Evolutionary conservation across 805 yeast genomes (phyloP).

Genomic region (Cyberlindnera bimundalis): DNA sequence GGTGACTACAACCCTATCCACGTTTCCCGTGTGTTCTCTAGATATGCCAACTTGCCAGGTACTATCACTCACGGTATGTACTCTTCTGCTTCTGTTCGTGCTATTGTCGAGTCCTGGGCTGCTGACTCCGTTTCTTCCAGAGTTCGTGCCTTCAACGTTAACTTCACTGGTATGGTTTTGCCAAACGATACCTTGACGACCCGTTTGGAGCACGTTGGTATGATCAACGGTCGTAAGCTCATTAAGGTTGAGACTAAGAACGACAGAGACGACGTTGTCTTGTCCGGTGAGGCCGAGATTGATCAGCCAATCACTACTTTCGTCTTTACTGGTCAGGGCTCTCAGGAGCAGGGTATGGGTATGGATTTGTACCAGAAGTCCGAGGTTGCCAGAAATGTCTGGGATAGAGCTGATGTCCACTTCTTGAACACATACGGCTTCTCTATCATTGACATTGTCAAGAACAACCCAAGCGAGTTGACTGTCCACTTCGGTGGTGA

Average conservation of each 20-base stretch:
- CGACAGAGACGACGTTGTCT: slow-evolving; percentile 75
- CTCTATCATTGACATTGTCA: slow-evolving; percentile 93
- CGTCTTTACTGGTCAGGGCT: slow-evolving; percentile 99
- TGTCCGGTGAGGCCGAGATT: slow-evolving; percentile 95
- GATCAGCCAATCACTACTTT: slow-evolving; percentile 97
- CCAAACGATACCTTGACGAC: slow-evolving; percentile 91
- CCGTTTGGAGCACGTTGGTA: slow-evolving; percentile 90
- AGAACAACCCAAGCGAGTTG: slow-evolving; percentile 90
- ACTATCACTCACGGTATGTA: slow-evolving; percentile 99
- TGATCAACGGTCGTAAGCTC: slow-evolving; percentile 98
- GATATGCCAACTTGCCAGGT: slow-evolving; percentile 91
- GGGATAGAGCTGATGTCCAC: slow-evolving; percentile 97
- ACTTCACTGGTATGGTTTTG: slow-evolving; percentile 94
- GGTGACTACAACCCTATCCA: slow-evolving; percentile 99
- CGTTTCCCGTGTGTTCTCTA: slow-evolving; percentile 91
- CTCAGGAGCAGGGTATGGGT: slow-evolving; percentile 99
- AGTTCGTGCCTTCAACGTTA: slow-evolving; percentile 89
- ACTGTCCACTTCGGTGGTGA: slow-evolving; percentile 98
- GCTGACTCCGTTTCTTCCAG: slow-evolving; percentile 95
- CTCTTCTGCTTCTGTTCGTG: slow-evolving; percentile 93
- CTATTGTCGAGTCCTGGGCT: slow-evolving; percentile 96
- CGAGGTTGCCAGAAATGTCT: slow-evolving; percentile 88
- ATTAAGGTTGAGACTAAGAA: slow-evolving; percentile 87
- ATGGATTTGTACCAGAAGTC: slow-evolving; percentile 94
- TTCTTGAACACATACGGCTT: slow-evolving; percentile 93